Conservation (phyloP, 2,329 filamentous ascomycete genomes). For the Amauroascus niger region DNA sequence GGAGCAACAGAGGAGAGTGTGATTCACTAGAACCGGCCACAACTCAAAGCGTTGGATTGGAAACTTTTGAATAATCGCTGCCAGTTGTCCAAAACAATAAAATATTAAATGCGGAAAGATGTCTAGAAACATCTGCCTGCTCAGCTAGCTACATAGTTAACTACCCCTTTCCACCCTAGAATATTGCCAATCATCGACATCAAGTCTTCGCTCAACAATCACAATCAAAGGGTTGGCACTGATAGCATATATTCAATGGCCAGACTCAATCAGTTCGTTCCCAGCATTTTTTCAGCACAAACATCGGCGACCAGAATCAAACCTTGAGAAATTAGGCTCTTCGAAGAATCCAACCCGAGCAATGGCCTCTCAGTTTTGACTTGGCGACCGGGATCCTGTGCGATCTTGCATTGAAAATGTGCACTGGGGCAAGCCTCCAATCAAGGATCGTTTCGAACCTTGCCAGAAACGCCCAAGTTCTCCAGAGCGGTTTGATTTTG, state of each 20-base stretch:
- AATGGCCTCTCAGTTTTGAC: neutral
- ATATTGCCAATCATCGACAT: neutral
- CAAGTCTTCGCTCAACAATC: neutral
- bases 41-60: neutral
- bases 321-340: neutral
- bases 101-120: neutral
- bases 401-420: constrained; percentile 4
- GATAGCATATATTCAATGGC: no score
- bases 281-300: no score
- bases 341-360: neutral
- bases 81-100: neutral
- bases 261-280: no score
- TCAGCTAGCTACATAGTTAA: no score
- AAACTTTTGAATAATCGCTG: neutral
- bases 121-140: neutral
- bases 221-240: no score
- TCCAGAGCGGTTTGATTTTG: neutral
- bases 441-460: neutral
- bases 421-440: neutral
- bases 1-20: neutral
- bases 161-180: neutral
- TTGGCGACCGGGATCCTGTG: neutral
- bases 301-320: no score
- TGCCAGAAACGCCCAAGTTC: neutral
- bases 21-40: neutral